Conservation (phyloP, 1,284 basidiomycete species). For the Rhodofomes roseus region DNA sequence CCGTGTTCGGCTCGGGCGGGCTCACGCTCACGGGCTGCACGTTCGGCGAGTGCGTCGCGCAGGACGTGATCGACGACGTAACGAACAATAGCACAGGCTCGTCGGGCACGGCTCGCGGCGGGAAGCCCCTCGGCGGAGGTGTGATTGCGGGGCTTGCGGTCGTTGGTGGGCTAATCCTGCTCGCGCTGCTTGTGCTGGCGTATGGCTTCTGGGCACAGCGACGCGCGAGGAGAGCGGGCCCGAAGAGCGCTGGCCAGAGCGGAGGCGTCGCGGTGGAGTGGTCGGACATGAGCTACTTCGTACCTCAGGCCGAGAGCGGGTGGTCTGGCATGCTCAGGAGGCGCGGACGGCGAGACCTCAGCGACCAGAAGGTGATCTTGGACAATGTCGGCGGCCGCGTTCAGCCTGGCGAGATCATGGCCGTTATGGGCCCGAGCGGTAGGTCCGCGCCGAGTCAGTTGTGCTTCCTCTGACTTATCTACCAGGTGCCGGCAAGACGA, state of each 20-base stretch:
- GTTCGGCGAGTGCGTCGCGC: conserved; percentile 85
- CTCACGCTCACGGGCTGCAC: conserved; percentile 67
- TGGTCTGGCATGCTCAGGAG: conserved; percentile 7
- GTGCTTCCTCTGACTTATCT: not conserved
- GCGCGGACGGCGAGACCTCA: conserved; percentile 11
- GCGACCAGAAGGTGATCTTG: conserved; percentile 66
- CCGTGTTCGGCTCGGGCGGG: conserved; percentile 70
- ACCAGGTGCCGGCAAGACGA: conserved; percentile 90
- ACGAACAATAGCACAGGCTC: conserved; percentile 30
- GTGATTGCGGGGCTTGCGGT: conserved; percentile 87
- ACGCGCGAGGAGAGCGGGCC: conserved; percentile 48
- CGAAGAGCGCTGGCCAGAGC: conserved; percentile 30
- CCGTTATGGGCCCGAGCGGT: conserved; percentile 85
- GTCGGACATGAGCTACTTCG: conserved; percentile 66
- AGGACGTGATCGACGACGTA: conserved; percentile 65
- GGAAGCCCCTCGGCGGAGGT: conserved; percentile 59
- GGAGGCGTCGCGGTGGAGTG: conserved; percentile 66
- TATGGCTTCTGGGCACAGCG: conserved; percentile 62
- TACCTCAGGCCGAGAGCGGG: conserved; percentile 26
- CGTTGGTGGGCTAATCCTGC: conserved; percentile 62
- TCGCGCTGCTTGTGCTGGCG: conserved; percentile 53
- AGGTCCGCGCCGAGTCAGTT: conserved; percentile 20
- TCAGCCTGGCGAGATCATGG: conserved; percentile 78
- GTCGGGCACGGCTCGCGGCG: conserved; percentile 16
- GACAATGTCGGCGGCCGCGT: conserved; percentile 68